Evolutionary conservation across 108 stramenopile genomes (phyloP).

Genomic region (Cyclotella cryptica): DNA sequence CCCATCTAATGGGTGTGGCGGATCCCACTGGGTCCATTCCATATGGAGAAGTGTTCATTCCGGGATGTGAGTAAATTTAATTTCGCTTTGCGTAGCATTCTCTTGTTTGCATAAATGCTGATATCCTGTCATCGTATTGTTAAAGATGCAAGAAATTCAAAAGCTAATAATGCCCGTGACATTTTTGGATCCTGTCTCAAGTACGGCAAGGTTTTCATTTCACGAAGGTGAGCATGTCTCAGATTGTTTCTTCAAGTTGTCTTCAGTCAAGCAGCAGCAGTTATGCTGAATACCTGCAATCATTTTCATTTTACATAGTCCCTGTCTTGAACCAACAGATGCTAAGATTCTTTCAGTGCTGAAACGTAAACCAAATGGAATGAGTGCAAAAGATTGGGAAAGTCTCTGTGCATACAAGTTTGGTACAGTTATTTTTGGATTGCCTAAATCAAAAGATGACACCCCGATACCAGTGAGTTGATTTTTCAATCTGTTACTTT

Average conservation of each 20-base stretch:
- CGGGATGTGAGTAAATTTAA: slow-evolving; percentile 23
- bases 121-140: neutral
- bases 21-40: slow-evolving; percentile 42
- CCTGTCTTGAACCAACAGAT: slow-evolving; percentile 37
- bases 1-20: slow-evolving; percentile 36
- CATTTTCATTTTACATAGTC: slow-evolving; percentile 31
- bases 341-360: slow-evolving; percentile 43
- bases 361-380: slow-evolving; percentile 29
- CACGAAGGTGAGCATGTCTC: slow-evolving; percentile 8
- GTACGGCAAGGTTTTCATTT: slow-evolving; percentile 3
- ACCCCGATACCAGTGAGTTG: slow-evolving; percentile 14
- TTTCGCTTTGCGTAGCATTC: neutral
- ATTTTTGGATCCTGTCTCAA: slow-evolving; percentile 3
- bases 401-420: slow-evolving; percentile 34
- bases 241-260: neutral
- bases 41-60: slow-evolving; percentile 28
- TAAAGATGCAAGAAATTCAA: neutral
- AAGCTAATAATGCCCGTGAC: neutral
- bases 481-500: neutral
- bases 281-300: slow-evolving; percentile 18
- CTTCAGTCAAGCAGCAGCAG: slow-evolving; percentile 1
- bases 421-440: slow-evolving; percentile 48
- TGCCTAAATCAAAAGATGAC: slow-evolving; percentile 19
- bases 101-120: neutral
- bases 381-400: slow-evolving; percentile 37